Conservation (phyloP, 805 yeast genomes). For the Starmerella bombi region DNA sequence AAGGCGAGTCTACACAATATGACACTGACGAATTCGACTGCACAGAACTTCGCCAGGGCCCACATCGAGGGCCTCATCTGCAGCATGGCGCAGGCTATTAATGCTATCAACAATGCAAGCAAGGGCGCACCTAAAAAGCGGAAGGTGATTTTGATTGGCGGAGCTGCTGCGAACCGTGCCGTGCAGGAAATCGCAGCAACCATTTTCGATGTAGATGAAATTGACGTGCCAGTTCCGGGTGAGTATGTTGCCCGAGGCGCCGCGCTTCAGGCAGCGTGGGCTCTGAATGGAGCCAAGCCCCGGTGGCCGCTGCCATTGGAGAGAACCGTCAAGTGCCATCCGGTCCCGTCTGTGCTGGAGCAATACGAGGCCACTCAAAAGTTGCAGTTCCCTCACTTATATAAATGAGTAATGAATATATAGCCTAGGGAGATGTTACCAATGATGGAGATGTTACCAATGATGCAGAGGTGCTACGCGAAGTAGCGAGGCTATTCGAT, state of each 20-base stretch:
- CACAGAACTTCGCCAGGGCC: slow-evolving; percentile 20
- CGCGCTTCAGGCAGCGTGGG: slow-evolving; percentile 23
- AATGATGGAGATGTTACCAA: too few species aligned
- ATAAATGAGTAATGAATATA: too few species aligned
- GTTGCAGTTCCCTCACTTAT: slow-evolving; percentile 7
- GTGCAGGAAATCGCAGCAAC: slow-evolving; percentile 20
- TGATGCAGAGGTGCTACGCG: too few species aligned
- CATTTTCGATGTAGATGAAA: slow-evolving; percentile 14
- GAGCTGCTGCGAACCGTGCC: slow-evolving; percentile 20
- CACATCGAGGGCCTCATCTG: slow-evolving; percentile 20
- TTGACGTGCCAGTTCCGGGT: slow-evolving; percentile 16
- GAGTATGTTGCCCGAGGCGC: slow-evolving; percentile 24
- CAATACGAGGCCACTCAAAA: slow-evolving; percentile 12
- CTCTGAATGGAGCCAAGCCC: slow-evolving; percentile 15
- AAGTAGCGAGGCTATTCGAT: too few species aligned
- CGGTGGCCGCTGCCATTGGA: slow-evolving; percentile 18
- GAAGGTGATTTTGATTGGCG: slow-evolving; percentile 21
- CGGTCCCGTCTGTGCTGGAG: slow-evolving; percentile 7
- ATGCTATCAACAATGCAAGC: slow-evolving; percentile 9
- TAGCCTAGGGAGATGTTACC: neutral
- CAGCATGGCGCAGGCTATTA: slow-evolving; percentile 20
- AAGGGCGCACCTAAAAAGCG: neutral
- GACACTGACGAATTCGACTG: slow-evolving; percentile 16
- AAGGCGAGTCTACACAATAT: slow-evolving; percentile 18
- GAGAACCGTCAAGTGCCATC: slow-evolving; percentile 7